Evolutionary conservation across 2,329 filamentous ascomycete species (phyloP).

Genomic region (Epichloe gansuensis): DNA sequence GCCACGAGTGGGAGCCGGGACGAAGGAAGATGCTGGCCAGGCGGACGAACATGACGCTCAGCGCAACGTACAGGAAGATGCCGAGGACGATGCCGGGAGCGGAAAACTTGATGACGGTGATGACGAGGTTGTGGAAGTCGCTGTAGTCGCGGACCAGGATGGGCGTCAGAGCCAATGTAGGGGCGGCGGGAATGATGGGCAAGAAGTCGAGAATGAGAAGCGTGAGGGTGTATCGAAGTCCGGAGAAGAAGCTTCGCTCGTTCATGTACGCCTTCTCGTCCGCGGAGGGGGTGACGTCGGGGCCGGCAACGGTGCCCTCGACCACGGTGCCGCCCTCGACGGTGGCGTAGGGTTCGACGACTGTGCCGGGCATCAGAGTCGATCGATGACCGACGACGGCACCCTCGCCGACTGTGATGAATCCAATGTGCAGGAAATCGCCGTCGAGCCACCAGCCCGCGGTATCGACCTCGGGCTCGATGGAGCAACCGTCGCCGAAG

Average conservation of each 20-base stretch:
- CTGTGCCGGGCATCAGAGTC: slow-evolving; percentile 10
- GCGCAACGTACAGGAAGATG: slow-evolving; percentile 2
- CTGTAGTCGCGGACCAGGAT: slow-evolving; percentile 8
- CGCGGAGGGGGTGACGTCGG: not conserved
- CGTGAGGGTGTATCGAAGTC: slow-evolving; percentile 6
- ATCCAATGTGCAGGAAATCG: slow-evolving; percentile 11
- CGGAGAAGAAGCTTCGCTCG: slow-evolving; percentile 1
- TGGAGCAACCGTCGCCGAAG: slow-evolving; percentile 10
- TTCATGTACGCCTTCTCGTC: not conserved
- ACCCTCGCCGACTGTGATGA: slow-evolving; percentile 9
- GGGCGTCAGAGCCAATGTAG: slow-evolving; percentile 6
- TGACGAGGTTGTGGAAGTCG: slow-evolving; percentile 5
- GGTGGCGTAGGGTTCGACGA: slow-evolving; percentile 9
- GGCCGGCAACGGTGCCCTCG: slow-evolving; percentile 5
- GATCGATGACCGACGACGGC: slow-evolving; percentile 10
- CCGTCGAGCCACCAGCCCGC: slow-evolving; percentile 14
- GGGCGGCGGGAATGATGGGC: slow-evolving; percentile 5
- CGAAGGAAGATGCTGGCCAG: slow-evolving; percentile 7
- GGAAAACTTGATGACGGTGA: slow-evolving; percentile 5
- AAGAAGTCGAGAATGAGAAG: slow-evolving; percentile 8
- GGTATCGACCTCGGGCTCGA: slow-evolving; percentile 12
- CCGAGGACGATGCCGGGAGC: slow-evolving; percentile 6
- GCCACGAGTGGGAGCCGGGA: slow-evolving; percentile 11
- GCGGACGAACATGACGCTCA: slow-evolving; percentile 3
- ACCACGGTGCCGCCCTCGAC: slow-evolving; percentile 9